These are phyloP conservation scores for Apophysomyces trapeziformis DNA, from an alignment of 371 early-diverging fungal species.

Conservation along the genomic window DNA sequence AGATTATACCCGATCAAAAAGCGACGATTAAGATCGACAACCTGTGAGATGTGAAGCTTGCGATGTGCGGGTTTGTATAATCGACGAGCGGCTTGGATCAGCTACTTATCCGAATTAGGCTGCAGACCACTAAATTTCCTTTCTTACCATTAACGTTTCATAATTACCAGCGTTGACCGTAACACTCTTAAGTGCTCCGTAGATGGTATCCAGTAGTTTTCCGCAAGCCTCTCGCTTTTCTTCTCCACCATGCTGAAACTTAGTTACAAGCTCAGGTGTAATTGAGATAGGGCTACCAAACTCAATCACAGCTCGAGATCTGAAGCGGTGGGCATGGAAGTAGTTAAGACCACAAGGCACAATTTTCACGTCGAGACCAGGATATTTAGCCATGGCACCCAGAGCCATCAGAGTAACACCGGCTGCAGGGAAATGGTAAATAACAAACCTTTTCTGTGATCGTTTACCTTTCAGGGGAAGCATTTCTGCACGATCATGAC, in stretches of 20 bases:
- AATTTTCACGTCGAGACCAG: constrained; percentile 88
- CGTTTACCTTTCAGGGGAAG: constrained; percentile 85
- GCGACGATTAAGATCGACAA: constrained; percentile 83
- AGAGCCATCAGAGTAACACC: constrained; percentile 93
- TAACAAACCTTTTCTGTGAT: not conserved
- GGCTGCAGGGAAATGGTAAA: constrained; percentile 37
- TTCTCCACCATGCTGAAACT: constrained; percentile 83
- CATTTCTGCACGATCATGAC: constrained; percentile 95
- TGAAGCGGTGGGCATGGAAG: constrained; percentile 95
- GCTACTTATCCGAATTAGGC: constrained; percentile 34
- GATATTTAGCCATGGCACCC: constrained; percentile 91
- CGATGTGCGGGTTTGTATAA: constrained; percentile 89
- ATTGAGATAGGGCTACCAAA: constrained; percentile 92
- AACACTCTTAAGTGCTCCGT: constrained; percentile 79
- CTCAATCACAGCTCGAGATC: constrained; percentile 95
- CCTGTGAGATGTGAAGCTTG: constrained; percentile 78
- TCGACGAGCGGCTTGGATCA: constrained; percentile 94
- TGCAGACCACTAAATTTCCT: not conserved
- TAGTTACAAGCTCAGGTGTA: constrained; percentile 76
- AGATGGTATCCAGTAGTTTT: constrained; percentile 78
- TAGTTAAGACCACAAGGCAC: constrained; percentile 94
- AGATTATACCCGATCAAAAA: constrained; percentile 81
- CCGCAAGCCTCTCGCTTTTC: constrained; percentile 84
- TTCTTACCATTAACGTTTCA: constrained; percentile 85
- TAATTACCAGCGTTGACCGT: constrained; percentile 94